Evolutionary conservation across 1,284 basidiomycete genomes (phyloP).

Genomic region (Ganoderma resinaceum): DNA sequence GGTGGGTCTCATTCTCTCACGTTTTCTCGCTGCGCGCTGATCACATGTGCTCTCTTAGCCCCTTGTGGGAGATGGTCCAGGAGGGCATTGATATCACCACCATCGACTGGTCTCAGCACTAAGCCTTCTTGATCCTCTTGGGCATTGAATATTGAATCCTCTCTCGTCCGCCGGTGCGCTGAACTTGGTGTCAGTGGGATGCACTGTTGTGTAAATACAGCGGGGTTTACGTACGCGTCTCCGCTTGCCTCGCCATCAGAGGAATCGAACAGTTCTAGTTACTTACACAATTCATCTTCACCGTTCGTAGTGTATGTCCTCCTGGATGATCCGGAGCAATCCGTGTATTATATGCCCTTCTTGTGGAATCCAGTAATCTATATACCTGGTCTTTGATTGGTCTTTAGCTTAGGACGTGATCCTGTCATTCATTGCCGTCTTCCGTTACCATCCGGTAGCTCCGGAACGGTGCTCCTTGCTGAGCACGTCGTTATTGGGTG

Average conservation of each 20-base stretch:
- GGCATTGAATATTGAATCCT: too few relatives aligned
- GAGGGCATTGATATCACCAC: conserved; percentile 95
- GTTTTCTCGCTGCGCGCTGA: background rate
- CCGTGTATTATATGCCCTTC: conserved; percentile 23
- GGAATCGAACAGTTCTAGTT: conserved; percentile 2
- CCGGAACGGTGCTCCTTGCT: background rate
- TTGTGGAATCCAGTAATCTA: conserved; percentile 30
- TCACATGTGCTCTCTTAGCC: conserved; percentile 51
- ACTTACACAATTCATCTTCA: conserved; percentile 3
- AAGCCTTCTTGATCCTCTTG: conserved; percentile 4
- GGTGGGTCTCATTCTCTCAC: conserved; percentile 44
- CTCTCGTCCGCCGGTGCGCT: background rate
- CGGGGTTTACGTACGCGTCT: background rate
- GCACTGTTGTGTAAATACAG: background rate
- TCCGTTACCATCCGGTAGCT: background rate
- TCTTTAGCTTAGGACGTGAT: background rate
- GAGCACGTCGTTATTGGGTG: background rate
- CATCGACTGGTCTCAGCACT: conserved; percentile 91
- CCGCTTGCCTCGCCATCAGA: background rate
- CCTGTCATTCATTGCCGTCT: background rate
- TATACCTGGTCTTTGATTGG: background rate
- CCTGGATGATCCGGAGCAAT: conserved; percentile 20
- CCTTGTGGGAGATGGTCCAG: conserved; percentile 98
- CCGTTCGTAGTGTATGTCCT: conserved; percentile 20
- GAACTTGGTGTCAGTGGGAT: background rate